These are phyloP conservation scores for Aspergillus sojae DNA, from an alignment of 2,329 filamentous ascomycete species.

Conservation along the genomic window DNA sequence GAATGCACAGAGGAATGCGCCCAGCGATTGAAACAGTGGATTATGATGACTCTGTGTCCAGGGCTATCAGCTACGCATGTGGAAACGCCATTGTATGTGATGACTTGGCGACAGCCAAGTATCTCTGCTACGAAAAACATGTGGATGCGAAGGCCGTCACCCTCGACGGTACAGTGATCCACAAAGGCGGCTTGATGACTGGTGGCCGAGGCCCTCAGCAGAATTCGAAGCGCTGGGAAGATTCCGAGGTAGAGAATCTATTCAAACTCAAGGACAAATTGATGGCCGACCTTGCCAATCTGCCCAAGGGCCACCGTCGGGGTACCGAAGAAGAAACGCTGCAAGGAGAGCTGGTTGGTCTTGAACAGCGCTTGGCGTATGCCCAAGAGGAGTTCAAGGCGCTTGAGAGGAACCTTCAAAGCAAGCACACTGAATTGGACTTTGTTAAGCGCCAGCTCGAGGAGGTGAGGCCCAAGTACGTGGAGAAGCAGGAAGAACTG, in stretches of 20 bases:
- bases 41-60: conserved; percentile 83
- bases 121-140: conserved; percentile 81
- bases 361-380: conserved; percentile 75
- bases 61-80: conserved; percentile 92
- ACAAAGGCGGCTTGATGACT: conserved; percentile 95
- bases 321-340: conserved; percentile 78
- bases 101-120: conserved; percentile 79
- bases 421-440: conserved; percentile 80
- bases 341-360: conserved; percentile 74
- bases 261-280: conserved; percentile 74
- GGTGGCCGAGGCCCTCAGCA: conserved; percentile 83
- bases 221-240: conserved; percentile 81
- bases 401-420: conserved; percentile 79
- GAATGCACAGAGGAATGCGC: conserved; percentile 78
- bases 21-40: conserved; percentile 95
- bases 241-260: conserved; percentile 85
- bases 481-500: conserved; percentile 70
- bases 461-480: conserved; percentile 76
- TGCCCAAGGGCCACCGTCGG: conserved; percentile 77
- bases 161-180: conserved; percentile 91
- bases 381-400: conserved; percentile 75
- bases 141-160: conserved; percentile 94
- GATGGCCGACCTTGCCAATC: conserved; percentile 73
- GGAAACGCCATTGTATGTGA: conserved; percentile 95
- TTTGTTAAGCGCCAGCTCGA: conserved; percentile 72